Percentiles rank a stretch among this genome's conserved stretches.
These are phyloP conservation scores for Penicillium nucicola DNA, from an alignment of 495 filamentous ascomycete genomes.

Conservation along the genomic window DNA sequence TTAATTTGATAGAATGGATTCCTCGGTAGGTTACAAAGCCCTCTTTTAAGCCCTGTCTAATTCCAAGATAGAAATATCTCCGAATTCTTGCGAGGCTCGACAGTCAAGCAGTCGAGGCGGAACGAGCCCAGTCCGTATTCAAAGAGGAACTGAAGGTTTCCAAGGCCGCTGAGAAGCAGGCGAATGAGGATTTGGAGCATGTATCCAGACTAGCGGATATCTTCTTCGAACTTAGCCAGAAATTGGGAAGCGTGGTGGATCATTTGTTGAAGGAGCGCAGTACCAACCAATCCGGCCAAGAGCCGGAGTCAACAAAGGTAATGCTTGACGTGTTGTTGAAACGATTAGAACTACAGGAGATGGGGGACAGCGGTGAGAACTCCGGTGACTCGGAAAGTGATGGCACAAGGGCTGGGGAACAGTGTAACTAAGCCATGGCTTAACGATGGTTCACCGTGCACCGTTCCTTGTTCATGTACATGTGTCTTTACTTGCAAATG, in stretches of 20 bases:
- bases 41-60: neutral
- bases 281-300: neutral
- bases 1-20: neutral
- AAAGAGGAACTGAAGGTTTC: neutral
- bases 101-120: neutral
- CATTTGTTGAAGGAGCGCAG: neutral
- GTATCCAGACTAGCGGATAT: conserved; percentile 1
- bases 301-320: neutral
- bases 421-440: neutral
- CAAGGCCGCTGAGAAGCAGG: neutral
- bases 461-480: neutral
- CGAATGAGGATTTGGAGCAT: neutral
- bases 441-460: neutral
- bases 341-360: neutral
- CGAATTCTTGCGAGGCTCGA: neutral
- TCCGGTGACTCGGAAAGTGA: neutral
- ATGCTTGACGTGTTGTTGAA: neutral
- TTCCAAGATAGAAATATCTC: neutral
- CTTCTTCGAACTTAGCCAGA: neutral
- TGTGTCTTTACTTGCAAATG: neutral
- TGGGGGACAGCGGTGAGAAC: neutral
- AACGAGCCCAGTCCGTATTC: neutral
- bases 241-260: neutral
- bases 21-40: neutral
- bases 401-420: neutral